Conservation (phyloP, 176 grass and related monocot species). For the Themeda triandra region DNA sequence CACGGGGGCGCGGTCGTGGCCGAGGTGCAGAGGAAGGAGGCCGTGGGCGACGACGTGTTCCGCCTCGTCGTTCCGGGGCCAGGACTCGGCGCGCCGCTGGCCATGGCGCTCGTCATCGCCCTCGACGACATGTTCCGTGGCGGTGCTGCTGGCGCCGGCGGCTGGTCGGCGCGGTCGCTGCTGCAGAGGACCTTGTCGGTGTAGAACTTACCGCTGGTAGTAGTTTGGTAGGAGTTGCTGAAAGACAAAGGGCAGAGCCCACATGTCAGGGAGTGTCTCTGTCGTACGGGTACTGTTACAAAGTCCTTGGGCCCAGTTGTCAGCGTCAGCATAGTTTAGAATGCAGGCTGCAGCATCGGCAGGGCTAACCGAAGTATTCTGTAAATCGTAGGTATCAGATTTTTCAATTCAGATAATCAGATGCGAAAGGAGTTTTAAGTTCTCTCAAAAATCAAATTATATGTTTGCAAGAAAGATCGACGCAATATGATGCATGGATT, state of each 20-base stretch:
- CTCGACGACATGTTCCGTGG: conserved; percentile 71
- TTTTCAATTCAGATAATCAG: too few species aligned
- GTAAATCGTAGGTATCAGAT: not conserved
- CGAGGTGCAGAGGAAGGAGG: not conserved
- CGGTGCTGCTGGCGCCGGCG: not conserved
- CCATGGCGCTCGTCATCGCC: conserved; percentile 76
- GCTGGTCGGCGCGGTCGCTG: conserved; percentile 9
- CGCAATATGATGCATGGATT: too few species aligned
- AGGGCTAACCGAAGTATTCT: not conserved
- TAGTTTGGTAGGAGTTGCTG: not conserved
- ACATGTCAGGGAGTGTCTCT: too few species aligned
- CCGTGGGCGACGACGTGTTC: not conserved
- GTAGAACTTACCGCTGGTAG: too few species aligned
- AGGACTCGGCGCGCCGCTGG: not conserved
- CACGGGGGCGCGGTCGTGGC: not conserved
- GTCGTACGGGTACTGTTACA: not conserved
- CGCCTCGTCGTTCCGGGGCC: too few species aligned
- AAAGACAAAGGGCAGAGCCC: not conserved
- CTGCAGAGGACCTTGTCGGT: conserved; percentile 41
- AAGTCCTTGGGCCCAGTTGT: not conserved
- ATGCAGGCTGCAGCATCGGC: not conserved
- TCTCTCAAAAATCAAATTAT: too few species aligned
- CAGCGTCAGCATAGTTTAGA: conserved; percentile 13
- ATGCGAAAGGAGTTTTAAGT: too few species aligned
- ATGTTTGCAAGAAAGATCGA: too few species aligned